Evolutionary conservation across 225 moss, liverwort and hornwort species (phyloP), one percentile per base, ranked within the genome.

Genomic region (Sphagnum tenellum): DNA sequence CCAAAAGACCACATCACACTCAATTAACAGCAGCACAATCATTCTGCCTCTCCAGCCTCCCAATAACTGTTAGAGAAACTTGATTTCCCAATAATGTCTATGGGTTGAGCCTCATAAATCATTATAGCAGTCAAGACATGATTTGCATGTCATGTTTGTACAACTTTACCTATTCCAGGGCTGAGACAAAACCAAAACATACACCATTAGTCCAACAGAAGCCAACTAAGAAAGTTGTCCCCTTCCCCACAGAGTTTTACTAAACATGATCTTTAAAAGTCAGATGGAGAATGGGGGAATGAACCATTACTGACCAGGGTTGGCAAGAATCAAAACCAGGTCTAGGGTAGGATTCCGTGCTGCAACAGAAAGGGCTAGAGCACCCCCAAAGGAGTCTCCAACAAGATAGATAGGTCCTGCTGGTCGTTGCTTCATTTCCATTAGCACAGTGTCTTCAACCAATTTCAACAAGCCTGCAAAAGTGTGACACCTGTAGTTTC

Each of bases 361-460:
- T 56, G 93, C 96, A 61, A 90, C 73, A 50, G 90, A 62, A 47
- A 98, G 66, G 54, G 79, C 75, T 45, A 98, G 44, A 53, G 74
- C 49, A 8, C 80, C 80, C 64, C 96, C 96, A 68, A 93, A 88
- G 4, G 96, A 98, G 70, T 98, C 96, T 44, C 80, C 96, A 45
- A 90, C 0, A 44, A 98, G 57, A 74, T 93, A 98, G 45, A 93
- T 84, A 49, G 96, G 93, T 3, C 71, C 55, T 9, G 69, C 71
- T 48, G 88, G 87, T 64, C 80, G 85, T 50, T 76, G 80, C 3
- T 68, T 73, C 68, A 79, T 81, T 63, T 90, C 90, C 46, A 70
- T 83, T 67, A 78, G 71, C 56, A 98, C 73, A 7, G 80, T 72
- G 50, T 86, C 76, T 70, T 93, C 96, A 59, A 82, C 81, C 59